Base-by-base conservation (phyloP, 176 grass and related monocot species). In the Elaeis guineensis region DNA sequence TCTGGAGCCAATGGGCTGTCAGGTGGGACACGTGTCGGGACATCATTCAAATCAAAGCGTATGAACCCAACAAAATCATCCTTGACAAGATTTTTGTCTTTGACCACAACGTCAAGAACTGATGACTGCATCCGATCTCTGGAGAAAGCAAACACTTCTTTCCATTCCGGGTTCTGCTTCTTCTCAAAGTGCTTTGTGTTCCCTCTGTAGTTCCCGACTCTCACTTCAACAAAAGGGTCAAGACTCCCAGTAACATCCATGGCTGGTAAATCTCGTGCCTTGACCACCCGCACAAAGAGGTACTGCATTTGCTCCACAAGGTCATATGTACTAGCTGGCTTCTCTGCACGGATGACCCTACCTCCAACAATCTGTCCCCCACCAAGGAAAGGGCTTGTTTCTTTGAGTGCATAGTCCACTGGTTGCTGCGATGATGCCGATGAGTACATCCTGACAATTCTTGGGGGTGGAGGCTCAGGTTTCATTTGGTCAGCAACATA, bases 291-390 rank as follows among this genome's bases (percentile, higher is more conserved):
- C 48, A 98, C 93, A 83, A 89, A 98, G 8, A 98, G 74, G 66
- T 98, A 92, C 61, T 92, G 93, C 93, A 92, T 92, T 69, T 79
- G 77, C 73, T 98, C 93, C 51, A 98, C 93, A 49, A 98, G 83
- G 55, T 98, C 93, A 69, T 98, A 98, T 23, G 93, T 98, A 62
- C 84, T 92, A 51, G 87, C 23, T 50, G 86, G 84, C 59, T 83
- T 98, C 62, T 98, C 82, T 4, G 76, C 81, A 51, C 73, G 80
- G 63, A 97, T 91, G 58, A 97, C 93, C 48, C 84, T 75, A 25
- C 93, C 93, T 60, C 87, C 92, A 67, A 97, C 78, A 80, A 97
- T 64, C 79, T 91, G 92, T 54, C 84, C 93, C 55, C 84, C 88
- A 81, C 93, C 93, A 57, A 98, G 88, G 55, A 81, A 83, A 0